Percentiles rank a stretch among this genome's conserved stretches.
Evolutionary conservation across 345 rosid species (phyloP).

Genomic region (Citrus reticulata): DNA sequence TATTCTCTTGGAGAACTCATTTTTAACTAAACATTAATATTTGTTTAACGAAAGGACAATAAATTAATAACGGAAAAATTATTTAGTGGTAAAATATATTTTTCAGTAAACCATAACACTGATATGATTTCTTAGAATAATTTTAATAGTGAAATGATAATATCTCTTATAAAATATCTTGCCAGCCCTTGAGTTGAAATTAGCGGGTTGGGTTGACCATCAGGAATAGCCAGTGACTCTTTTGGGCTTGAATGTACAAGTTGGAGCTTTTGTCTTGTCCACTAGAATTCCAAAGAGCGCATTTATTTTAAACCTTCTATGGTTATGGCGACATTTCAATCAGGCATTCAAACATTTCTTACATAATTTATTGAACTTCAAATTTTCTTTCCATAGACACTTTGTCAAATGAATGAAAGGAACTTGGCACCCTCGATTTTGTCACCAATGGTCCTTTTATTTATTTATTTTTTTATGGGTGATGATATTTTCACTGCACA

Average conservation of each 20-base stretch:
- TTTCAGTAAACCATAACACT: fast-evolving
- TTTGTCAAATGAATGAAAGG: background rate
- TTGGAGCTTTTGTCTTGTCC: background rate
- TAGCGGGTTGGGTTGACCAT: background rate
- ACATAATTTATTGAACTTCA: background rate
- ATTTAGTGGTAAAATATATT: too few relatives aligned
- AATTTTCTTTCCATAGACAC: background rate
- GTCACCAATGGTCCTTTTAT: too few relatives aligned
- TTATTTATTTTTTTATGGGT: too few relatives aligned
- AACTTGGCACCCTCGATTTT: background rate
- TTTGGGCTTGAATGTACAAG: background rate
- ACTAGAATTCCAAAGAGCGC: background rate
- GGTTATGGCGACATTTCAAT: background rate
- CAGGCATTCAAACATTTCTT: background rate
- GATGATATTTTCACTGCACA: too few relatives aligned
- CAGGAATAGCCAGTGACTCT: background rate
- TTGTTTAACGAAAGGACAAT: fast-evolving
- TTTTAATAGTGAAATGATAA: too few relatives aligned
- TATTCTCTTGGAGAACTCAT: too few relatives aligned
- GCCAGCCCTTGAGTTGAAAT: background rate
- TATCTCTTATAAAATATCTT: background rate
- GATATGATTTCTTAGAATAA: fast-evolving
- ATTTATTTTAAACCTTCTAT: background rate
- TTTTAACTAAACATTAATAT: too few relatives aligned
- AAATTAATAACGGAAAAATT: too few relatives aligned